These are phyloP conservation scores for Colletotrichum brevisporum DNA, from an alignment of 2,329 filamentous ascomycete genomes.

Conservation along the genomic window DNA sequence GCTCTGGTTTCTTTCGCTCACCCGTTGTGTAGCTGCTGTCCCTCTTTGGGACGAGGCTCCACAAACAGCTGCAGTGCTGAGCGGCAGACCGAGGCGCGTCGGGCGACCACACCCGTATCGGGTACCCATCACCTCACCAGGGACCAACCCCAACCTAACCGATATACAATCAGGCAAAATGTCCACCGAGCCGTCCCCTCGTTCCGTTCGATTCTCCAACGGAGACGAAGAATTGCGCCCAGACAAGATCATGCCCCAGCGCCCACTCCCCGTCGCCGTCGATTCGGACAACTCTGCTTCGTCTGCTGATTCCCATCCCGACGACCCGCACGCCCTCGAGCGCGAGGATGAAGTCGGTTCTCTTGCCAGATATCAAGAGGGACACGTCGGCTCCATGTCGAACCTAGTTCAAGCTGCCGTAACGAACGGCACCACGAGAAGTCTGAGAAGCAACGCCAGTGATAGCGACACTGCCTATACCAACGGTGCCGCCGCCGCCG, in stretches of 20 bases:
- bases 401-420: conserved; percentile 50
- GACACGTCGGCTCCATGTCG: conserved; percentile 57
- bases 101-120: conserved; percentile 30
- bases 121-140: conserved; percentile 22
- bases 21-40: conserved; percentile 34
- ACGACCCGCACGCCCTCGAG: conserved; percentile 62
- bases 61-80: conserved; percentile 38
- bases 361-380: conserved; percentile 60
- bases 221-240: conserved; percentile 59
- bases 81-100: conserved; percentile 34
- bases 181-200: conserved; percentile 64
- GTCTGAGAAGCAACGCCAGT: conserved; percentile 45
- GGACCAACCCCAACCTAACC: conserved; percentile 13
- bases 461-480: conserved; percentile 39
- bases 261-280: conserved; percentile 51
- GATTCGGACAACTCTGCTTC: conserved; percentile 66
- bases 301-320: conserved; percentile 59
- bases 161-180: conserved; percentile 36
- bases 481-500: conserved; percentile 46
- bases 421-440: conserved; percentile 34
- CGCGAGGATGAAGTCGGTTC: conserved; percentile 64
- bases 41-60: conserved; percentile 38
- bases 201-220: conserved; percentile 70
- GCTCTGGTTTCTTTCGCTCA: conserved; percentile 31
- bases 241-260: conserved; percentile 59